Evolutionary conservation across 495 filamentous ascomycete genomes (phyloP).

Genomic region (Cercophora sp.): DNA sequence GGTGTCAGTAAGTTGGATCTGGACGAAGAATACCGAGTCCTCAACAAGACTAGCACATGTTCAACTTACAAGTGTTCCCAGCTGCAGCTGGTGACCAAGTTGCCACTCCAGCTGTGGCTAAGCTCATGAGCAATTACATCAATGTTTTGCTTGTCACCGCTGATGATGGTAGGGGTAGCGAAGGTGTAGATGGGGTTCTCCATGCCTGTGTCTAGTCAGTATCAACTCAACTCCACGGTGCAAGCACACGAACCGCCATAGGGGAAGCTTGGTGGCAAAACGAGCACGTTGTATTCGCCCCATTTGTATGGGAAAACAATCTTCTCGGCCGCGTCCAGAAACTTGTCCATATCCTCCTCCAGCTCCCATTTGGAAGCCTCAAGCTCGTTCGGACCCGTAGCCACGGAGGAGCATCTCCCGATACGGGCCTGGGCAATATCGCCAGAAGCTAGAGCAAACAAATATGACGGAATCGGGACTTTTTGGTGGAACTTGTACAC

Average conservation of each 20-base stretch:
- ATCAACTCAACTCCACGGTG: not conserved
- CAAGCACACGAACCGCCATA: constrained; percentile 52
- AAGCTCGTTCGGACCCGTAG: constrained; percentile 83
- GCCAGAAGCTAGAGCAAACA: constrained; percentile 87
- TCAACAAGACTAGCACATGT: no score
- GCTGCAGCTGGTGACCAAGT: constrained; percentile 80
- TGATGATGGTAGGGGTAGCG: constrained; percentile 88
- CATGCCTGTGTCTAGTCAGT: constrained; percentile 59
- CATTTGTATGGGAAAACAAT: constrained; percentile 85
- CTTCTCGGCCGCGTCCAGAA: constrained; percentile 82
- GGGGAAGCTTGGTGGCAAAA: constrained; percentile 86
- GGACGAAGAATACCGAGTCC: no score
- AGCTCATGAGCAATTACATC: constrained; percentile 97
- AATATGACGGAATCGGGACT: constrained; percentile 89
- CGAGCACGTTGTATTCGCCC: constrained; percentile 91
- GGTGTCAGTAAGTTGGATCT: constrained; percentile 18
- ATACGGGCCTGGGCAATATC: constrained; percentile 82
- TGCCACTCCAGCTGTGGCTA: constrained; percentile 88
- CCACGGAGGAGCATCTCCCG: constrained; percentile 77
- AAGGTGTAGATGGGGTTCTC: constrained; percentile 94
- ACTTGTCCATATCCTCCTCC: constrained; percentile 82
- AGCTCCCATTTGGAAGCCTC: constrained; percentile 83
- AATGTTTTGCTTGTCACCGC: constrained; percentile 86
- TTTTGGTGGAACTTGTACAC: constrained; percentile 82
- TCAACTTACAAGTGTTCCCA: constrained; percentile 95